Base-by-base conservation (phyloP, 2,329 filamentous ascomycete genomes). In the Colletotrichum brevisporum region DNA sequence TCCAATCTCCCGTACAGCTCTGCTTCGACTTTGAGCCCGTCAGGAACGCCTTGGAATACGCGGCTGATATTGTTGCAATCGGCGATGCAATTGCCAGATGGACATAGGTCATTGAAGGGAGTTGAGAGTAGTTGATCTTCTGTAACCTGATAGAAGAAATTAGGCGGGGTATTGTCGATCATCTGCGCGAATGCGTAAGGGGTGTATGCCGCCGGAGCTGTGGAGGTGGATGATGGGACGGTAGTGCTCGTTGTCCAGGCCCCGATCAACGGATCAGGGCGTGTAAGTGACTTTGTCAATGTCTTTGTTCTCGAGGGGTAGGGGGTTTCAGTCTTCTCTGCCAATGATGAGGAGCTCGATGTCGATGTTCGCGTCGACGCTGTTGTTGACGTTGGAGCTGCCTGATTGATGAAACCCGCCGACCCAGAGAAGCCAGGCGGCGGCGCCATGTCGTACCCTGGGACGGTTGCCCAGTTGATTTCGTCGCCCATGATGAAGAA, bases 71-170 rank as follows among this genome's bases (percentile, higher is more conserved):
- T 36, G 3, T 53, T 27, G 51, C 51, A 53, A 12, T 26, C 51
- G 2, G 15, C n/a, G 51, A 53, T 53, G 21, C 51, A 53, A 24
- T 53, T 53, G 9, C 51, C 51, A 10, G 51, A 53, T 6, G 51
- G 51, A 27, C 51, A 53, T 5, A 53, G 21, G 13, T 53, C 51
- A 8, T 53, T 16, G 15, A 53, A 53, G 5, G 51, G 21, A 2
- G 51, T 21, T 21, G 51, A 53, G 3, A 48, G 45, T 2, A 48
- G 6, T 48, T 48, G 45, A 6, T 48, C n/a, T 3, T 48, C 15
- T 18, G 8, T 48, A n/a, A 48, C 18, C 5, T 21, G 45, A 21
- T 48, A n/a, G 16, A 48, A 9, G 45, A 48, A 15, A 12, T n/a
- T 16, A 12, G 41, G 41, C 13, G 12, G 13, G 41, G 41, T 43